Conservation (phyloP, 2,329 filamentous ascomycete species). For the Penicillium sumatraense region DNA sequence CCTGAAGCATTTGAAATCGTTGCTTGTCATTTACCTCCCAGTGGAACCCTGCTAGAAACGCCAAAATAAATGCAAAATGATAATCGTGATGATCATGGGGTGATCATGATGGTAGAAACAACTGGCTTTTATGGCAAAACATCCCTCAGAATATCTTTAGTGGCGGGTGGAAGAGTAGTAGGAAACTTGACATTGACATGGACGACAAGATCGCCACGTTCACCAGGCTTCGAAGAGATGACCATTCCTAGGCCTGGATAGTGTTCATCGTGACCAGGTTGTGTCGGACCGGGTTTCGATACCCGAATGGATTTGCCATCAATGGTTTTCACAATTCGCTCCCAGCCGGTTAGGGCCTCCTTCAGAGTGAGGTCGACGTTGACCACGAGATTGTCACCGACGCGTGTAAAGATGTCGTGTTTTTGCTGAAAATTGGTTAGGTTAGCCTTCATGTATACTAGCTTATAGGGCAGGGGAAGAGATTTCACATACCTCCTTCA, state of each 20-base stretch:
- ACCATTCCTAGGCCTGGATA: conserved; percentile 94
- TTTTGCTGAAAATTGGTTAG: conserved; percentile 71
- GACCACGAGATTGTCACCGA: conserved; percentile 83
- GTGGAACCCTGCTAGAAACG: conserved; percentile 29
- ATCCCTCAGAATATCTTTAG: conserved; percentile 81
- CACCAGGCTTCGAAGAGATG: conserved; percentile 82
- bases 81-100: no score
- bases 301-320: conserved; percentile 85
- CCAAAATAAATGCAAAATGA: conserved; percentile 26
- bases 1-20: conserved; percentile 8
- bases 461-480: neutral
- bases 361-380: conserved; percentile 84
- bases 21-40: conserved; percentile 19
- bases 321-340: conserved; percentile 87
- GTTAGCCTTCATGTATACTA: conserved; percentile 20
- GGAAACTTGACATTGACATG: conserved; percentile 95
- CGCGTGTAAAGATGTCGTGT: conserved; percentile 80
- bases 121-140: conserved; percentile 61
- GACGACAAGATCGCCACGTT: conserved; percentile 86
- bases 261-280: conserved; percentile 77
- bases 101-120: no score
- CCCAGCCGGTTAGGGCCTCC: conserved; percentile 94
- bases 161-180: conserved; percentile 70
- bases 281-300: conserved; percentile 80
- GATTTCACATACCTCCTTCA: conserved; percentile 76